These are phyloP conservation scores for Chlorella sp. DNA, from an alignment of 139 green algal species.

Conservation along the genomic window DNA sequence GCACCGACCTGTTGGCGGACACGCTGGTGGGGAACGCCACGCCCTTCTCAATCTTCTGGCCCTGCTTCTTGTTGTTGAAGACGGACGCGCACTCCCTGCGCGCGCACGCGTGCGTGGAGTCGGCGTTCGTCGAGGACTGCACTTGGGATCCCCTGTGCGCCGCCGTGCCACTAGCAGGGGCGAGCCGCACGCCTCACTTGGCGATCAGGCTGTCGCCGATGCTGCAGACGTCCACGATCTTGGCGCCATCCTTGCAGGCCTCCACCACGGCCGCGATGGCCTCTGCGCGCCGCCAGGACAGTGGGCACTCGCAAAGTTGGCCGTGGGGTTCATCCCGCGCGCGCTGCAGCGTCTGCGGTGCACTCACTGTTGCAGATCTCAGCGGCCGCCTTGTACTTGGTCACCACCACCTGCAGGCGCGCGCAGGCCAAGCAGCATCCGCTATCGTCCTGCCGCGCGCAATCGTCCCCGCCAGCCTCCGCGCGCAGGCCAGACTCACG, in stretches of 20 bases:
- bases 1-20: conserved; percentile 79
- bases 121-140: no score
- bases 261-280: conserved; percentile 69
- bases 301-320: no score
- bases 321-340: no score
- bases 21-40: conserved; percentile 95
- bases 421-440: neutral
- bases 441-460: no score
- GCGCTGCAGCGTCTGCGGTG: no score
- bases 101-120: neutral
- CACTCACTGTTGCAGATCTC: conserved; percentile 96
- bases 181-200: conserved; percentile 55
- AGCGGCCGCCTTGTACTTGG: conserved; percentile 97
- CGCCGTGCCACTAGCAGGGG: no score
- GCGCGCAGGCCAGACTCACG: neutral
- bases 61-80: conserved; percentile 69
- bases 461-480: no score
- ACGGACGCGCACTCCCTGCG: conserved; percentile 70
- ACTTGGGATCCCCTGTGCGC: no score
- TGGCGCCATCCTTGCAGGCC: conserved; percentile 74
- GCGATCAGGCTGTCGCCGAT: conserved; percentile 77
- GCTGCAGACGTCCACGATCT: conserved; percentile 85
- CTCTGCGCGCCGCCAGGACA: conserved; percentile 51
- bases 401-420: conserved; percentile 88
- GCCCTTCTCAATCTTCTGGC: conserved; percentile 85